A percentile compares a stretch with the other conserved stretches of the same genome.
phyloP scores from a whole-genome alignment of 192 early-diverging fungal species.

The Chytriomyces hyalinus region DNA sequence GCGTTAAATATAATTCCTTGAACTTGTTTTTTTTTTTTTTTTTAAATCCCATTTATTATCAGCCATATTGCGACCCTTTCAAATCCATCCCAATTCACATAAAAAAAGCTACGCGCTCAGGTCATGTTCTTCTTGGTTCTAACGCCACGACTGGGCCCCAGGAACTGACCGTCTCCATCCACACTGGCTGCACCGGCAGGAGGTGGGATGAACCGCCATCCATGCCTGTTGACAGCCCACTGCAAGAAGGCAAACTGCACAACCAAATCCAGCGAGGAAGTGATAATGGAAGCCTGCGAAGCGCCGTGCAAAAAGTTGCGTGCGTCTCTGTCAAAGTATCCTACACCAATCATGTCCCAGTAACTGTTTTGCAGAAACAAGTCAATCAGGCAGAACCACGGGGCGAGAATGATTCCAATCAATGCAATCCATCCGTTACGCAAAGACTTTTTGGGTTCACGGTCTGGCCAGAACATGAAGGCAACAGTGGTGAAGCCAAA shows the following conservation, averaged over 20 bases:
- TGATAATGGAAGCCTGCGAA: neutral
- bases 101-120: no score
- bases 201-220: neutral
- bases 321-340: neutral
- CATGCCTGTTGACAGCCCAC: neutral
- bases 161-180: neutral
- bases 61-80: no score
- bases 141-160: no score
- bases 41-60: no score
- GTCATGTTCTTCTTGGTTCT: no score
- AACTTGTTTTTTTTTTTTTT: no score
- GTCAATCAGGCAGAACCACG: conserved; percentile 10
- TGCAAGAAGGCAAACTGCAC: neutral
- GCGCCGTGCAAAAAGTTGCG: neutral
- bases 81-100: no score
- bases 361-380: conserved; percentile 25
- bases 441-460: neutral
- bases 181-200: neutral
- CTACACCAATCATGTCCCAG: conserved; percentile 21
- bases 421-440: conserved; percentile 4
- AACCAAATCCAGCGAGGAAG: conserved; percentile 1
- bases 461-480: conserved; percentile 5
- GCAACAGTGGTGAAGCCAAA: conserved; percentile 11
- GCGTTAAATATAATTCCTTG: no score
- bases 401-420: conserved; percentile 11